Conservation (phyloP, 1,284 basidiomycete species). For the Crucibulum cyathiforme region DNA sequence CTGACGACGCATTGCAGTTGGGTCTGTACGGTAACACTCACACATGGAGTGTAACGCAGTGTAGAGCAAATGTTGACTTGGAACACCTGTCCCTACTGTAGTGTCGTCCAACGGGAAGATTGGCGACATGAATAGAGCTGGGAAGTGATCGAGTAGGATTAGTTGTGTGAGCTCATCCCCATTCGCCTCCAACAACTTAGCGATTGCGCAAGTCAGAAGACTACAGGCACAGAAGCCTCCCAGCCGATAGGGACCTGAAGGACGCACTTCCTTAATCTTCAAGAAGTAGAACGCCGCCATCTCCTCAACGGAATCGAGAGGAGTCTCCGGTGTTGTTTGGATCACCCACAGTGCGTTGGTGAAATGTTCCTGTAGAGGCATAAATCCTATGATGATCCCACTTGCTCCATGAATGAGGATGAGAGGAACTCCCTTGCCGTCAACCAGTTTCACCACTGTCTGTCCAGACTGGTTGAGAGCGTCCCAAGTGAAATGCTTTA, state of each 20-base stretch:
- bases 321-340: not conserved
- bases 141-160: not conserved
- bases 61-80: not conserved
- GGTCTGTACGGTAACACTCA: not conserved
- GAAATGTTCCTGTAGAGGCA: not conserved
- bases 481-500: not conserved
- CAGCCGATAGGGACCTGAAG: not conserved
- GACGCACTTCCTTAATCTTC: not conserved
- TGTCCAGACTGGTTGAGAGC: not conserved
- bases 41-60: not conserved
- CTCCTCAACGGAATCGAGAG: not conserved
- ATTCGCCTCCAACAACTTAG: not conserved
- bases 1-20: not conserved
- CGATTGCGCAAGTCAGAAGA: not conserved
- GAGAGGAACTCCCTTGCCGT: not conserved
- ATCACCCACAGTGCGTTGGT: not conserved
- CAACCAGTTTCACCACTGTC: not conserved
- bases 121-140: not conserved
- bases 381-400: not conserved
- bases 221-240: not conserved
- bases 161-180: not conserved
- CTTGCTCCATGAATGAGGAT: not conserved
- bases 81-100: not conserved
- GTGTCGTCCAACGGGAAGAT: not conserved
- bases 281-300: not conserved